These are phyloP conservation scores for Ceratocystis diversiconidia DNA, from an alignment of 2,329 filamentous ascomycete genomes.

Conservation along the genomic window DNA sequence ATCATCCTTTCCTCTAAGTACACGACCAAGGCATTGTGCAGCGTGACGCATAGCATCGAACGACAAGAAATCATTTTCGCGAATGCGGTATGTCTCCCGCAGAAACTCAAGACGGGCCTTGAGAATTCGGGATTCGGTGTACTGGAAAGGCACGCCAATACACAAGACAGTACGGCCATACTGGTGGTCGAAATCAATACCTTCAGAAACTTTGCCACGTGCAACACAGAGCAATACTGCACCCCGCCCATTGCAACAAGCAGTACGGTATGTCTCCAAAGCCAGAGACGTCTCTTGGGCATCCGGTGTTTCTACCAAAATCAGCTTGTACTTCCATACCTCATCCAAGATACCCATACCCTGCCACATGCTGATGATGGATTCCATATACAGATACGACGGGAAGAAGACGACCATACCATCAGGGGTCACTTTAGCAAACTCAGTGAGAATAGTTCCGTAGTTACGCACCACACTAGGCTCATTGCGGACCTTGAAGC, in stretches of 20 bases:
- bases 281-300: slow-evolving; percentile 93
- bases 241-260: slow-evolving; percentile 91
- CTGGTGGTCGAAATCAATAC: slow-evolving; percentile 98
- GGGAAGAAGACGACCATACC: slow-evolving; percentile 99
- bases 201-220: slow-evolving; percentile 91
- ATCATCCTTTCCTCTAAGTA: slow-evolving; percentile 90
- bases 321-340: slow-evolving; percentile 98
- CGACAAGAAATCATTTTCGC: slow-evolving; percentile 92
- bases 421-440: slow-evolving; percentile 89
- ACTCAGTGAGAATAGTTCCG: slow-evolving; percentile 82
- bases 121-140: slow-evolving; percentile 91
- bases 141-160: slow-evolving; percentile 96
- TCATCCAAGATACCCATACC: slow-evolving; percentile 95
- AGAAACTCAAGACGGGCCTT: slow-evolving; percentile 92
- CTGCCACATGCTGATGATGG: slow-evolving; percentile 98
- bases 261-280: slow-evolving; percentile 90
- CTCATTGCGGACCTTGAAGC: slow-evolving; percentile 91
- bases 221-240: slow-evolving; percentile 90
- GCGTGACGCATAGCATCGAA: slow-evolving; percentile 99
- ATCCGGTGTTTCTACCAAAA: slow-evolving; percentile 93
- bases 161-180: slow-evolving; percentile 92
- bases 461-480: slow-evolving; percentile 96
- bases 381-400: slow-evolving; percentile 98
- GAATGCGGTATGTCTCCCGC: slow-evolving; percentile 92
- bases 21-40: slow-evolving; percentile 87